Conservation (phyloP, 2,329 filamentous ascomycete genomes). For the Cylindrodendrum hubeiense region DNA sequence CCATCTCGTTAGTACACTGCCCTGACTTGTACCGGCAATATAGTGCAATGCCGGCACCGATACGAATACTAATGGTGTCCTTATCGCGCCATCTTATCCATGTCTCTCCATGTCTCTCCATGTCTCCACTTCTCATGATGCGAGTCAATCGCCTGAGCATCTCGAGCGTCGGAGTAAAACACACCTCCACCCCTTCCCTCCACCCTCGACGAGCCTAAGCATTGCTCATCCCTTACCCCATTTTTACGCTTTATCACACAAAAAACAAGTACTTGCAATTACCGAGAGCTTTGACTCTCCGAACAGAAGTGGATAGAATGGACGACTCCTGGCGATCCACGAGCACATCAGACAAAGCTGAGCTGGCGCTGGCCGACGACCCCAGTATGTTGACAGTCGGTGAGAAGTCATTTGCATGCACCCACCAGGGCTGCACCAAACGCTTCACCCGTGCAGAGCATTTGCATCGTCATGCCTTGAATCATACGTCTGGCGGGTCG, state of each 20-base stretch:
- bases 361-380: conserved; percentile 5
- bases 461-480: conserved; percentile 68
- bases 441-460: conserved; percentile 70
- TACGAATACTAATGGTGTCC: neutral
- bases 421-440: conserved; percentile 61
- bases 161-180: neutral
- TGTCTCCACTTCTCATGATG: neutral
- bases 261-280: neutral
- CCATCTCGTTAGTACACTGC: neutral
- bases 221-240: conserved; percentile 9
- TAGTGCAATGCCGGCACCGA: neutral
- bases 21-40: neutral
- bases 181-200: neutral
- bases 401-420: conserved; percentile 50
- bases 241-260: conserved; percentile 13
- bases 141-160: neutral
- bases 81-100: neutral
- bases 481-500: conserved; percentile 65
- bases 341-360: conserved; percentile 13
- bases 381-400: conserved; percentile 20
- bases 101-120: conserved; percentile 9
- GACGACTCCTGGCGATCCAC: conserved; percentile 3
- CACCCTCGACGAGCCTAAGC: neutral
- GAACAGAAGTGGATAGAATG: conserved; percentile 26
- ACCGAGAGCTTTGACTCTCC: conserved; percentile 4